phyloP scores from a whole-genome alignment of 106 monocot species.

The Dactylorhiza incarnata region DNA sequence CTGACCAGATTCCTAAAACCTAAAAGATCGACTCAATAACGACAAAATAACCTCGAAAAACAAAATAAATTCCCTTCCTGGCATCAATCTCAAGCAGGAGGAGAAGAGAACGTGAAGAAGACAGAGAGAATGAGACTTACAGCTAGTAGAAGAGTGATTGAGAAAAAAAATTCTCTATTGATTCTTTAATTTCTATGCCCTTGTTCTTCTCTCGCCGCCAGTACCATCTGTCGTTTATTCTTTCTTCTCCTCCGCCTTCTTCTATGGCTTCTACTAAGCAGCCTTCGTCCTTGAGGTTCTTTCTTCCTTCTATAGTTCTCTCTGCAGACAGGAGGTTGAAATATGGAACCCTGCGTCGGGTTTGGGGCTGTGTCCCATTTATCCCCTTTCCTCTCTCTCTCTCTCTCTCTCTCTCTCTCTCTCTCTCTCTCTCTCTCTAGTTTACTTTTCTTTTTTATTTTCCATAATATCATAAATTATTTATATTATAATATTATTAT shows the following conservation, averaged over 20 bases:
- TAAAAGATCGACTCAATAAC: neutral
- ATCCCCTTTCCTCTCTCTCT: neutral
- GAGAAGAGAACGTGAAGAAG: neutral
- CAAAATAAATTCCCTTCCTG: no score
- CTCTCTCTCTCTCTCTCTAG: no score
- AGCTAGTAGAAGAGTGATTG: neutral
- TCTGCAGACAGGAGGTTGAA: slow-evolving; percentile 4
- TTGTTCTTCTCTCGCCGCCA: neutral
- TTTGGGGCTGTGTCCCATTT: slow-evolving; percentile 3
- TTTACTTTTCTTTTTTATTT: no score
- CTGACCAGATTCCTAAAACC: neutral
- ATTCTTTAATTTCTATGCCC: neutral
- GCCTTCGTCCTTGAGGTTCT: neutral
- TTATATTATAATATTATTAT: no score
- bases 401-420: neutral
- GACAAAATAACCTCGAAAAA: neutral
- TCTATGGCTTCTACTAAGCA: neutral
- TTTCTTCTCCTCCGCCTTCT: neutral
- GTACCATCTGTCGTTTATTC: neutral
- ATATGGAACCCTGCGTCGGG: slow-evolving; percentile 3
- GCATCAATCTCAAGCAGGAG: neutral
- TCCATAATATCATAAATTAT: no score
- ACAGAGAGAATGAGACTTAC: neutral
- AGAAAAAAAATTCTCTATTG: neutral
- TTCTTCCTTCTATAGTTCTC: neutral